Evolutionary conservation across 2,329 filamentous ascomycete genomes (phyloP).

Genomic region (Neofusicoccum parvum): DNA sequence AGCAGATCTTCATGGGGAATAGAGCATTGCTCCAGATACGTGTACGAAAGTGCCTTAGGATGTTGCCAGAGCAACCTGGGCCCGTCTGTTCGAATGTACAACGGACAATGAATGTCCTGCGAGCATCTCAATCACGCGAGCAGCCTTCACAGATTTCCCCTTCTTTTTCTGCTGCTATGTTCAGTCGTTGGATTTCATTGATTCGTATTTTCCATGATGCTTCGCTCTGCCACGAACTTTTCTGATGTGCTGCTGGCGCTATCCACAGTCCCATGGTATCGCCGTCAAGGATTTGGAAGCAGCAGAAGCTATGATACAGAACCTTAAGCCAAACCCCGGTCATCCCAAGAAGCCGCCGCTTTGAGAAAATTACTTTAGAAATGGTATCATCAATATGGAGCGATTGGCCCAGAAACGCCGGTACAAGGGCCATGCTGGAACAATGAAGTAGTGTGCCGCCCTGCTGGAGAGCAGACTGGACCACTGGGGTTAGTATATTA

Average conservation of each 20-base stretch:
- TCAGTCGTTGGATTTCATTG: too few species aligned
- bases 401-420: slow-evolving; percentile 5
- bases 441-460: background rate
- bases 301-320: slow-evolving; percentile 9
- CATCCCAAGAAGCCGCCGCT: background rate
- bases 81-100: too few species aligned
- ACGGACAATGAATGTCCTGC: too few species aligned
- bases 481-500: slow-evolving; percentile 71
- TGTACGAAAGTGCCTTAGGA: too few species aligned
- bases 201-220: background rate
- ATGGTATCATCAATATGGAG: slow-evolving; percentile 15
- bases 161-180: background rate
- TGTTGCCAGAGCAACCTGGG: too few species aligned
- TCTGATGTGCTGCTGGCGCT: background rate
- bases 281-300: background rate
- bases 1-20: too few species aligned
- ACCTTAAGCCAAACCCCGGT: background rate
- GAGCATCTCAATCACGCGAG: too few species aligned
- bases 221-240: background rate
- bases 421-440: background rate
- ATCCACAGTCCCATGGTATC: background rate
- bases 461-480: background rate
- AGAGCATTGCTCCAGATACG: too few species aligned
- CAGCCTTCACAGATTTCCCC: too few species aligned
- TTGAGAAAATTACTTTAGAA: background rate